Percentiles rank a stretch among this genome's conserved stretches.
Evolutionary conservation across 805 yeast genomes (phyloP).

Genomic region (Maudiozyma bulderi): DNA sequence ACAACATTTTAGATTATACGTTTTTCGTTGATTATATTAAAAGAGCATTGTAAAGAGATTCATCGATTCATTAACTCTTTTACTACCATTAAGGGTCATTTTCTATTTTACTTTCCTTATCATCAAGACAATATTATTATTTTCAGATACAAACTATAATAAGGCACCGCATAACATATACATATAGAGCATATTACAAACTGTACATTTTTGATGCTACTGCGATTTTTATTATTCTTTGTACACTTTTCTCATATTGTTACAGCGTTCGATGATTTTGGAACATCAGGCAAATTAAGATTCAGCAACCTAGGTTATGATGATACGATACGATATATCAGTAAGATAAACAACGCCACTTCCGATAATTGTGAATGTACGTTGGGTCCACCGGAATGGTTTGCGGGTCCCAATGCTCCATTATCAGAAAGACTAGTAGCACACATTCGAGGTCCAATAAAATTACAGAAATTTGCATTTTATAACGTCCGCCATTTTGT

Average conservation of each 20-base stretch:
- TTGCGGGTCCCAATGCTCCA: slow-evolving; percentile 52
- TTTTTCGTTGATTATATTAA: no score
- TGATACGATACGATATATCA: slow-evolving; percentile 16
- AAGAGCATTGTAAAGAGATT: no score
- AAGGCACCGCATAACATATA: no score
- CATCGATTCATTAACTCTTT: no score
- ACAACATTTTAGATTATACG: no score
- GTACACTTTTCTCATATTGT: neutral
- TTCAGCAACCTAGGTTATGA: slow-evolving; percentile 19
- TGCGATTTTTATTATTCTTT: neutral
- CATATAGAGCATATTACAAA: neutral
- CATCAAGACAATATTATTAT: no score
- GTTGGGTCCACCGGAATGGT: slow-evolving; percentile 15
- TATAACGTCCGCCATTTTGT: slow-evolving; percentile 38
- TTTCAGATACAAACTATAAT: no score
- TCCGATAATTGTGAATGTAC: slow-evolving; percentile 15
- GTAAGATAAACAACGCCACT: slow-evolving; percentile 9
- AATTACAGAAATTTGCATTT: slow-evolving; percentile 47
- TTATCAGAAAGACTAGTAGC: slow-evolving; percentile 54
- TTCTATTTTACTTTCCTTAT: no score
- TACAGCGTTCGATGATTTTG: neutral
- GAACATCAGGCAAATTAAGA: slow-evolving; percentile 6
- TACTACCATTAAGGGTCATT: no score
- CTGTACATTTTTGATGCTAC: neutral
- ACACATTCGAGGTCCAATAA: slow-evolving; percentile 64